Evolutionary conservation across 2,329 filamentous ascomycete genomes (phyloP), one percentile per base, ranked within the genome.

Genomic region (Aspergillus tubingensis): DNA sequence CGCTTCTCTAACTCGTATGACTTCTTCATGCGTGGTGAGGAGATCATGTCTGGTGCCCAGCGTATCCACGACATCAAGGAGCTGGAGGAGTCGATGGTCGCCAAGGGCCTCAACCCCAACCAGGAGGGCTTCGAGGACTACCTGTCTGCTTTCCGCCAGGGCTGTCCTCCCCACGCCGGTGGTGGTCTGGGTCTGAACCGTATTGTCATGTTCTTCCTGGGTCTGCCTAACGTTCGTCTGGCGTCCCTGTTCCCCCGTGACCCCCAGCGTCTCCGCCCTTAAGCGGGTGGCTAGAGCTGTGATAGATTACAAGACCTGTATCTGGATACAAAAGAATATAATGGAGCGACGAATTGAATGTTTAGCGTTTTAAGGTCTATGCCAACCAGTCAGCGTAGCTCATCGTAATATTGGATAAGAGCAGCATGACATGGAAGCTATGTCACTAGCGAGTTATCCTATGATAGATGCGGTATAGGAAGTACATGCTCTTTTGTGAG

Each of bases 11-110:
- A 88, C 78, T 86, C 83, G 3, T 89, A 88, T 75, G 86, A 89
- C 74, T 87, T 89, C 79, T 88, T 89, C 80, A 88, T 89, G 86
- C 84, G 86, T 67, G 86, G 86, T 13, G 86, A 89, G 73, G 86
- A 89, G 73, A 88, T 89, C 73, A 85, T 86, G 82, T 86, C 84
- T 8, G 86, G 86, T 60, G 86, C 86, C 8, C 86, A 89, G 76
- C 86, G 86, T 78, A 86, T 89, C 65, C 83, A 89, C 76, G 79
- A 86, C 70, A 80, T 84, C n/a, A 78, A 80, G 38, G 82, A 86
- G 68, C 76, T 89, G 47, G 79, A 82, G 65, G 80, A 82, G 66
- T 80, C 82, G 39, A 88, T 88, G 85, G 75, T 75, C 60, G 78
- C 80, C 63, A 84, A 87, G 70, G 85, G 85, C 38, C 79, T 88